These are phyloP conservation scores for Seiridium cupressi DNA, from an alignment of 2,329 filamentous ascomycete species.

Conservation along the genomic window DNA sequence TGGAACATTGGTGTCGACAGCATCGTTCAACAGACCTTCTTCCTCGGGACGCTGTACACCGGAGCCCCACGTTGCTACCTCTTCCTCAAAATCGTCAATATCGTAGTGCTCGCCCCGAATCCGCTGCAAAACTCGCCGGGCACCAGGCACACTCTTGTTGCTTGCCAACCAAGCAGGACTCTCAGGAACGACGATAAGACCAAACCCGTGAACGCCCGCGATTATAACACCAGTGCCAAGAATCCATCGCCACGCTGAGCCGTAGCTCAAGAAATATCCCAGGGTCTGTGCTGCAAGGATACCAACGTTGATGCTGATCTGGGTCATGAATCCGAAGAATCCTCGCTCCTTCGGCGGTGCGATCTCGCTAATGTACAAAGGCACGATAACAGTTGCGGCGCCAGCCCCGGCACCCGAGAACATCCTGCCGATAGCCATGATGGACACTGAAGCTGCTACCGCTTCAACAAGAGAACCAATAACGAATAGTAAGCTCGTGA, in stretches of 20 bases:
- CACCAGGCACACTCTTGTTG: conserved; percentile 58
- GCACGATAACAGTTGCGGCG: conserved; percentile 87
- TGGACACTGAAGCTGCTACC: conserved; percentile 61
- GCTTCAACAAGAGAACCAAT: conserved; percentile 76
- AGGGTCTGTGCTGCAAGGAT: conserved; percentile 81
- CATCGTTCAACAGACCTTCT: conserved; percentile 60
- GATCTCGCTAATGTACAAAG: conserved; percentile 91
- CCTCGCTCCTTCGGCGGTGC: conserved; percentile 73
- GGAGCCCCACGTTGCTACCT: conserved; percentile 62
- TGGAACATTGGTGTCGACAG: conserved; percentile 40
- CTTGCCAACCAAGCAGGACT: conserved; percentile 84
- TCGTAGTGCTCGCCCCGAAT: conserved; percentile 70
- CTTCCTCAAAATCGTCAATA: conserved; percentile 73
- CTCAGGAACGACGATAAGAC: conserved; percentile 77
- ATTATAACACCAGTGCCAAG: conserved; percentile 71
- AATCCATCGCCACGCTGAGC: conserved; percentile 78
- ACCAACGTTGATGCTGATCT: conserved; percentile 90
- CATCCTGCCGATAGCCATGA: conserved; percentile 73
- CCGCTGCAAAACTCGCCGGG: conserved; percentile 67
- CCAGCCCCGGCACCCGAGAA: conserved; percentile 83
- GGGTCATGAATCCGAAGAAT: conserved; percentile 81
- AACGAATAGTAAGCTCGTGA: conserved; percentile 75
- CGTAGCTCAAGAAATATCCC: conserved; percentile 84
- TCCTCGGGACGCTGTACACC: conserved; percentile 55
- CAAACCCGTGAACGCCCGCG: conserved; percentile 64